These are phyloP conservation scores for Vigna radiata DNA, from an alignment of 306 rosid species.

Conservation along the genomic window DNA sequence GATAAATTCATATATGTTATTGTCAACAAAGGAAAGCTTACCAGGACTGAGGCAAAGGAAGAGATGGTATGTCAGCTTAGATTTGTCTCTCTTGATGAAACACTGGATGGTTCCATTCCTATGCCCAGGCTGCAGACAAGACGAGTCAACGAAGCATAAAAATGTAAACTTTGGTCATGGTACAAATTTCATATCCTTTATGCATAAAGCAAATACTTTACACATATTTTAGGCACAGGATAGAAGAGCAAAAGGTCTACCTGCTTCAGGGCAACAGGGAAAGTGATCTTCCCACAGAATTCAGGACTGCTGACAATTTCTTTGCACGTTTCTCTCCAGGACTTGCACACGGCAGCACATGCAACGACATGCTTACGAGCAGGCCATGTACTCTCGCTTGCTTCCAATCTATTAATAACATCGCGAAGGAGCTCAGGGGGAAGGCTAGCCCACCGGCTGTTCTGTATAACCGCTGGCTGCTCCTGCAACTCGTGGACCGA, in stretches of 20 bases:
- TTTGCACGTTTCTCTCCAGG: constrained; percentile 98
- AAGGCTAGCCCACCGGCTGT: constrained; percentile 90
- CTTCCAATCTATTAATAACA: constrained; percentile 88
- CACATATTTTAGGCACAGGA: background rate
- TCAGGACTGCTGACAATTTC: constrained; percentile 90
- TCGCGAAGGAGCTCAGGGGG: constrained; percentile 94
- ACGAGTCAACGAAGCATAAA: constrained; percentile 15
- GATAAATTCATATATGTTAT: background rate
- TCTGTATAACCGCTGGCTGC: constrained; percentile 68
- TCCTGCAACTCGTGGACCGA: constrained; percentile 79
- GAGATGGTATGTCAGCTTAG: constrained; percentile 84
- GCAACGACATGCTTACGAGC: constrained; percentile 83
- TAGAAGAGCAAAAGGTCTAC: constrained; percentile 44
- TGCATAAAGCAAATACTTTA: background rate
- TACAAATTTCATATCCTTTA: background rate
- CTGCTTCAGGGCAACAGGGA: constrained; percentile 91
- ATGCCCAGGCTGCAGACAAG: constrained; percentile 75
- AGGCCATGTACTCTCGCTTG: constrained; percentile 94
- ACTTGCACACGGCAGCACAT: constrained; percentile 89
- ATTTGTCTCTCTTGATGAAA: constrained; percentile 93
- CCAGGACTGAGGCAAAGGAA: constrained; percentile 96
- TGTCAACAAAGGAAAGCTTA: constrained; percentile 45
- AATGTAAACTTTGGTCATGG: background rate
- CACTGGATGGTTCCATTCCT: constrained; percentile 90
- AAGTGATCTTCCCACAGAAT: constrained; percentile 86